phyloP scores from a whole-genome alignment of 345 rosid genomes.

The Carallia pectinifolia region DNA sequence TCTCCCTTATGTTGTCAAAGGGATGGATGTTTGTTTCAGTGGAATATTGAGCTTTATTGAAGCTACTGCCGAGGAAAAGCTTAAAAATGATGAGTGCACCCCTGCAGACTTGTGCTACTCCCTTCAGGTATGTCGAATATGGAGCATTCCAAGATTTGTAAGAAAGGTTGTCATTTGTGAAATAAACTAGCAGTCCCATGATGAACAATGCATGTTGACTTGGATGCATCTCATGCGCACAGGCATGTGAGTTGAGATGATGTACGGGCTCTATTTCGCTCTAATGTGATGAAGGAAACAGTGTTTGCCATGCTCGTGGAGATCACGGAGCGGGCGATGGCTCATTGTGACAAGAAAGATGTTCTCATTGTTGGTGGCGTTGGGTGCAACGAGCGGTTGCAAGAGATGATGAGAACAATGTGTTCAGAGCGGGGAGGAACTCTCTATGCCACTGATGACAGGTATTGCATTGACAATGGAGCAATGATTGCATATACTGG shows the following conservation, averaged over 20 bases:
- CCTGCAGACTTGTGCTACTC: constrained; percentile 96
- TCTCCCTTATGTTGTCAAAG: constrained; percentile 92
- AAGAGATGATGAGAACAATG: constrained; percentile 97
- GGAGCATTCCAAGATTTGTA: neutral
- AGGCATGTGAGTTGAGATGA: neutral
- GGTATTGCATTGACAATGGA: constrained; percentile 92
- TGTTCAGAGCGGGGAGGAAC: constrained; percentile 79
- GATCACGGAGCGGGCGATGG: constrained; percentile 97
- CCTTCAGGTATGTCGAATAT: constrained; percentile 59
- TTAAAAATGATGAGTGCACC: constrained; percentile 73
- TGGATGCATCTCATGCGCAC: too few relatives aligned
- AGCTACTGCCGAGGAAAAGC: constrained; percentile 78
- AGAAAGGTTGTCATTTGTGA: neutral
- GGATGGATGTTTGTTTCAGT: constrained; percentile 97
- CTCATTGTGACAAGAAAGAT: constrained; percentile 89
- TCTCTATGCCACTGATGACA: constrained; percentile 82
- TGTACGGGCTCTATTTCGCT: neutral
- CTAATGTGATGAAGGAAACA: constrained; percentile 53
- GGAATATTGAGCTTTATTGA: constrained; percentile 93
- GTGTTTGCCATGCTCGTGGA: constrained; percentile 94
- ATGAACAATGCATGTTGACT: too few relatives aligned
- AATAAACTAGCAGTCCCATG: too few relatives aligned
- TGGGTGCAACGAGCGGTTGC: constrained; percentile 93
- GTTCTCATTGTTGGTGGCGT: constrained; percentile 94
- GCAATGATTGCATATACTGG: constrained; percentile 99